A percentile compares a stretch with the other conserved stretches of the same genome.
phyloP scores from a whole-genome alignment of 2,329 filamentous ascomycete genomes.

The Cladosporium sp. region DNA sequence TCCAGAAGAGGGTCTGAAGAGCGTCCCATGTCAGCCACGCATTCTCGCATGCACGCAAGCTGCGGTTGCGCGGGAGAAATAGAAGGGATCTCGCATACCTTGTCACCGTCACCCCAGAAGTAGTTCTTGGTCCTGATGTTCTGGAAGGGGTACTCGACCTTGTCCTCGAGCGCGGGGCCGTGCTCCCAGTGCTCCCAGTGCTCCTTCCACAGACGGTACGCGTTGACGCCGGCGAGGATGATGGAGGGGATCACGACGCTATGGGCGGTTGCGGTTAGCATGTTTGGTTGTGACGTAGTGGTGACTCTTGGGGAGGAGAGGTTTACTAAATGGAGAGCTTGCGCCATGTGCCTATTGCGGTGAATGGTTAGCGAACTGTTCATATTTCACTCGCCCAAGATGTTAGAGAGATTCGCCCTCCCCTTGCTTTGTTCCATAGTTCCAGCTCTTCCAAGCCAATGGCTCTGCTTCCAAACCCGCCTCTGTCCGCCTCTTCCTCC shows the following conservation, averaged over 20 bases:
- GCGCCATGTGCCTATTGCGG: constrained; percentile 71
- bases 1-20: constrained; percentile 63
- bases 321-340: constrained; percentile 94
- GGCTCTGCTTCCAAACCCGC: neutral
- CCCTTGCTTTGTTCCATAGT: neutral
- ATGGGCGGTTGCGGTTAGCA: neutral
- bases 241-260: constrained; percentile 64
- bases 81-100: constrained; percentile 51
- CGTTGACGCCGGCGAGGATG: constrained; percentile 68
- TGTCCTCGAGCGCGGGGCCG: constrained; percentile 81
- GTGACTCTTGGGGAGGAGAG: constrained; percentile 17
- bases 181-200: constrained; percentile 96
- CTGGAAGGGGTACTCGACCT: constrained; percentile 90
- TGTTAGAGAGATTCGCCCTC: too few species aligned
- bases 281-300: neutral
- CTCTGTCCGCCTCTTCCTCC: neutral
- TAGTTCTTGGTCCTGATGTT: constrained; percentile 97
- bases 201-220: constrained; percentile 85
- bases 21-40: constrained; percentile 4
- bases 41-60: neutral
- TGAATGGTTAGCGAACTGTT: constrained; percentile 12
- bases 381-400: too few species aligned
- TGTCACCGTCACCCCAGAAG: constrained; percentile 91
- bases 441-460: neutral
- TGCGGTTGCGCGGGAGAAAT: neutral